Evolutionary conservation across 1,284 basidiomycete genomes (phyloP).

Genomic region (Heterobasidion occidentale): DNA sequence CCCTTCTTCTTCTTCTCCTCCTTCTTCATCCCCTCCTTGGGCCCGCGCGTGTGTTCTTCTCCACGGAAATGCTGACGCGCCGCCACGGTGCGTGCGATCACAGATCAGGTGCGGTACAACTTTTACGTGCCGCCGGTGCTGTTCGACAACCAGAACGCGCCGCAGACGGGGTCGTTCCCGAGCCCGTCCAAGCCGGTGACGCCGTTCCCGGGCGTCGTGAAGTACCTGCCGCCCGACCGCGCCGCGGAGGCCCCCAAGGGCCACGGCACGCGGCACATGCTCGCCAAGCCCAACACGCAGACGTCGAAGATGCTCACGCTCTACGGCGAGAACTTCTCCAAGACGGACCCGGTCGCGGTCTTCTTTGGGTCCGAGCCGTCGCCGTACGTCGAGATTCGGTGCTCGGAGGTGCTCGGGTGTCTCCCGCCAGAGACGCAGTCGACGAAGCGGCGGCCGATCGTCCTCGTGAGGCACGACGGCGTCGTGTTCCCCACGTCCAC

Average conservation of each 20-base stretch:
- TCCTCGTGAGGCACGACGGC: constrained; percentile 84
- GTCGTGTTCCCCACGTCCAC: constrained; percentile 87
- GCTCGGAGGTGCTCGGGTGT: constrained; percentile 80
- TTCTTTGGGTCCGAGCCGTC: constrained; percentile 89
- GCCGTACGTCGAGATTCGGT: constrained; percentile 81
- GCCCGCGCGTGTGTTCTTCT: background rate
- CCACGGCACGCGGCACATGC: constrained; percentile 55
- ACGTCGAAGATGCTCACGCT: constrained; percentile 74
- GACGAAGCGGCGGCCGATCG: constrained; percentile 67
- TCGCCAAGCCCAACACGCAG: constrained; percentile 61
- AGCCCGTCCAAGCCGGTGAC: constrained; percentile 78
- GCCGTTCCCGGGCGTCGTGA: constrained; percentile 78
- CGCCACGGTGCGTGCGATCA: background rate
- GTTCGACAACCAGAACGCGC: constrained; percentile 66
- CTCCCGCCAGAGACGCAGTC: constrained; percentile 60
- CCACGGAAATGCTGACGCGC: background rate
- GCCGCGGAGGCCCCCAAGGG: constrained; percentile 66
- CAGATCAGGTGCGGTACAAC: constrained; percentile 83
- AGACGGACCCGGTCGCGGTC: constrained; percentile 67
- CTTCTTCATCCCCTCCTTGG: background rate
- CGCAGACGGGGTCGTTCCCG: constrained; percentile 60
- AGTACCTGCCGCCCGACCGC: constrained; percentile 80
- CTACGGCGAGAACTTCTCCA: constrained; percentile 87
- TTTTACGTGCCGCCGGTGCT: constrained; percentile 86
- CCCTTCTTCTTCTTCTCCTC: constrained; percentile 7